Base-by-base conservation (phyloP, 1,284 basidiomycete genomes). In the Somion occarium region DNA sequence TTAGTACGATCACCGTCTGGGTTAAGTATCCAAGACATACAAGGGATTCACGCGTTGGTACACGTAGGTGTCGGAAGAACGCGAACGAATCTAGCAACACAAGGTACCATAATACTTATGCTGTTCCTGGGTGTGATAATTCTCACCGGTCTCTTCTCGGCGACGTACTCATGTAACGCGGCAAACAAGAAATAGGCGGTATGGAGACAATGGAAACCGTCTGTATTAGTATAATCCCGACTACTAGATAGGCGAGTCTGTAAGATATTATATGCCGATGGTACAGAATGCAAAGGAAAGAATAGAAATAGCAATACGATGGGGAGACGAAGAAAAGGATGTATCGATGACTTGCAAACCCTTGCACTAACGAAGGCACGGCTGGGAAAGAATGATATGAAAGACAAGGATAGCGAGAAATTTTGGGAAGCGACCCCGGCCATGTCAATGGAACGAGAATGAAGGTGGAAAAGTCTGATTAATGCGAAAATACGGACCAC, bases 21-120 rank as follows among this genome's bases (percentile, higher is more conserved):
- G 59, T 76, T 74, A 55, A 71, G 63, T 19, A 83, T 62, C 81
- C 80, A 83, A 23, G 81, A 83, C 81, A 72, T 72, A 53, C 7
- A 34, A n/a, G n/a, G n/a, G n/a, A n/a, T n/a, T n/a, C n/a, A n/a
- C n/a, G n/a, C n/a, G n/a, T n/a, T n/a, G n/a, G n/a, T n/a, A n/a
- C n/a, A n/a, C n/a, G n/a, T n/a, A n/a, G n/a, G n/a, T n/a, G n/a
- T n/a, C n/a, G n/a, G n/a, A n/a, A n/a, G n/a, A n/a, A n/a, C n/a
- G n/a, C n/a, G n/a, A n/a, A n/a, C n/a, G n/a, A n/a, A n/a, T n/a
- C n/a, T n/a, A n/a, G n/a, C n/a, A n/a, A n/a, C n/a, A n/a, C n/a
- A n/a, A n/a, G n/a, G n/a, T n/a, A n/a, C n/a, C n/a, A n/a, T n/a
- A n/a, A n/a, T n/a, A n/a, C n/a, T n/a, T n/a, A n/a, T n/a, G n/a